phyloP scores from a whole-genome alignment of 768 basidiomycete species.

The Dentipellis sp. region DNA sequence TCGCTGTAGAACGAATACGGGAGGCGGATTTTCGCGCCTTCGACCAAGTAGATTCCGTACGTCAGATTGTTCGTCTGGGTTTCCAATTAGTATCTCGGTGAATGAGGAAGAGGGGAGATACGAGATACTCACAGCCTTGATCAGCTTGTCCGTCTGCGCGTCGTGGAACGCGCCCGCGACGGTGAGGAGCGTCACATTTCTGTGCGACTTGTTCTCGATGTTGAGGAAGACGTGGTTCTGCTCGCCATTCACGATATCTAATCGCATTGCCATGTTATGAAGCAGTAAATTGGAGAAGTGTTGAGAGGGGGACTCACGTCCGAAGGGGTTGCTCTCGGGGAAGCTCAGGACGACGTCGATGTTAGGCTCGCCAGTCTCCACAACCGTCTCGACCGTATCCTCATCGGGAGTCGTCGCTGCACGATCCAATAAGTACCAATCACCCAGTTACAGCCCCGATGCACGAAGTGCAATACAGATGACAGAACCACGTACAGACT shows the following conservation, averaged over 20 bases:
- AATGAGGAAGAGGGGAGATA: neutral
- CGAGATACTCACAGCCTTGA: conserved; percentile 59
- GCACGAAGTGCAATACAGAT: neutral
- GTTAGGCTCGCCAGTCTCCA: conserved; percentile 39
- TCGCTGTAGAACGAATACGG: conserved; percentile 77
- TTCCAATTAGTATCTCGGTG: neutral
- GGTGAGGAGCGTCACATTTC: conserved; percentile 57
- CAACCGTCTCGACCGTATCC: conserved; percentile 15
- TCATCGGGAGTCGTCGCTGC: neutral
- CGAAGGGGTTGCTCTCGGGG: conserved; percentile 65
- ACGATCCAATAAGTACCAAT: neutral
- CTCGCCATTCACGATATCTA: conserved; percentile 81
- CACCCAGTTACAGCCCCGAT: neutral
- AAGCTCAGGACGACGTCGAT: conserved; percentile 47
- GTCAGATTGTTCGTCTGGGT: conserved; percentile 50
- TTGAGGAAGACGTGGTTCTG: conserved; percentile 55
- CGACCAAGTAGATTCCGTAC: conserved; percentile 42
- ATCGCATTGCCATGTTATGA: neutral
- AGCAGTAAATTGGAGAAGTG: neutral
- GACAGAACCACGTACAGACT: conserved; percentile 8
- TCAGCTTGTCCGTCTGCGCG: conserved; percentile 47
- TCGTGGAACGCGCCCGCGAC: conserved; percentile 63
- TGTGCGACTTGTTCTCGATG: conserved; percentile 69
- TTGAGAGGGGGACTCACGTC: conserved; percentile 40
- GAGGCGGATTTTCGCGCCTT: conserved; percentile 50